Evolutionary conservation across 2,329 filamentous ascomycete genomes (phyloP).

Genomic region (Macrophomina pseudophaseolina): DNA sequence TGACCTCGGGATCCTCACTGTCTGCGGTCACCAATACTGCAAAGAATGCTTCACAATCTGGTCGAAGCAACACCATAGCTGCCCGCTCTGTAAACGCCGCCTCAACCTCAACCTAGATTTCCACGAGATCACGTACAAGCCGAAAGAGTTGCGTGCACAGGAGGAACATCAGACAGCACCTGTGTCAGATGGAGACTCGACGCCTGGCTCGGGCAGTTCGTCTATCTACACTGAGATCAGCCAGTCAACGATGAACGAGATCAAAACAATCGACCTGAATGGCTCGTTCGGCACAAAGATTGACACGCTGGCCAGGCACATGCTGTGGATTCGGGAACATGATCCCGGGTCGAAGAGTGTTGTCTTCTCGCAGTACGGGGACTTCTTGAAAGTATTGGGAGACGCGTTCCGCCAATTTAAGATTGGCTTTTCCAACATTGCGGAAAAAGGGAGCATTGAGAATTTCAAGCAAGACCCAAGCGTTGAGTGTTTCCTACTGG

Average conservation of each 20-base stretch:
- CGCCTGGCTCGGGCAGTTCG: not conserved
- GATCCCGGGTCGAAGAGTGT: conserved; percentile 90
- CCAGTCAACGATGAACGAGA: conserved; percentile 72
- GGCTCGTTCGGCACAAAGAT: conserved; percentile 87
- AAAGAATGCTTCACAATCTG: conserved; percentile 83
- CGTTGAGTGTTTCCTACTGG: conserved; percentile 83
- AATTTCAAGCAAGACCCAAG: conserved; percentile 76
- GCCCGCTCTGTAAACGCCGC: conserved; percentile 80
- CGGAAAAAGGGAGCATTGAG: conserved; percentile 70
- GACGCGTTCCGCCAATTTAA: conserved; percentile 72
- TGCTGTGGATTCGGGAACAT: conserved; percentile 82
- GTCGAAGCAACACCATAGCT: conserved; percentile 75
- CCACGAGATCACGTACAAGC: conserved; percentile 83
- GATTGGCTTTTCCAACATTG: conserved; percentile 76
- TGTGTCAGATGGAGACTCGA: not conserved
- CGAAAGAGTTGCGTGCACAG: conserved; percentile 72
- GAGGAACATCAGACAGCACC: conserved; percentile 53
- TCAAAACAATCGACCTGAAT: conserved; percentile 78
- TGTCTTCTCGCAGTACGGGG: conserved; percentile 89
- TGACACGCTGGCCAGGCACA: conserved; percentile 72
- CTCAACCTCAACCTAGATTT: conserved; percentile 68
- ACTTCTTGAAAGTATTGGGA: conserved; percentile 77
- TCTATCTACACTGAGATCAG: conserved; percentile 81
- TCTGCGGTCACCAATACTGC: conserved; percentile 92
- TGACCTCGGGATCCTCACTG: conserved; percentile 77